Conservation (phyloP, 306 rosid genomes). For the Malus sylvestris region DNA sequence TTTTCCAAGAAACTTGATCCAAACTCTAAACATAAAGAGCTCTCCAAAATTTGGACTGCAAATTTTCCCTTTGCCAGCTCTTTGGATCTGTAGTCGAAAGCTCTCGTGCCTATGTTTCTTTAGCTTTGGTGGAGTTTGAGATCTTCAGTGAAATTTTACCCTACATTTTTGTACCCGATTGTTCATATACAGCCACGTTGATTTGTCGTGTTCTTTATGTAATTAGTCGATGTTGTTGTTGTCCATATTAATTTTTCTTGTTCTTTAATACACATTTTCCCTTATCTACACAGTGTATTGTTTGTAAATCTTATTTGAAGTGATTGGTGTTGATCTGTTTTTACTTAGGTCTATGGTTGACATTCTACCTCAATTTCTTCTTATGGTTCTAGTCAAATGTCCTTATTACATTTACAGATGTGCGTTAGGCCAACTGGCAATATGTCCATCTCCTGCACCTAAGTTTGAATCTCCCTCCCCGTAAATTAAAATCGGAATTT, state of each 20-base stretch:
- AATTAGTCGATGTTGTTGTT: constrained; percentile 15
- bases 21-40: not conserved
- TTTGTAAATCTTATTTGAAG: not conserved
- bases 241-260: constrained; percentile 28
- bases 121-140: constrained; percentile 2
- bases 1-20: constrained; percentile 14
- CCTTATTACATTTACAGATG: not conserved
- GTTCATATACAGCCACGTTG: constrained; percentile 18
- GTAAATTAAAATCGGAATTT: too few species aligned
- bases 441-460: accelerated
- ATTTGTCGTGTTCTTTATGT: constrained; percentile 15
- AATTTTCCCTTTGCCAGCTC: constrained; percentile 21
- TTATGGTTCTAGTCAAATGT: not conserved
- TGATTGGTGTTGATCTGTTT: not conserved
- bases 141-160: constrained; percentile 16
- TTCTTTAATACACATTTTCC: not conserved
- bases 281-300: not conserved
- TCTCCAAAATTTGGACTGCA: constrained; percentile 4
- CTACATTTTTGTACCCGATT: constrained; percentile 13
- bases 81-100: constrained; percentile 25
- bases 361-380: not conserved
- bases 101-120: constrained; percentile 5
- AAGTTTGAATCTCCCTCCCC: not conserved
- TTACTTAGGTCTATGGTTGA: not conserved
- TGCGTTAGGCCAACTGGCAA: not conserved